phyloP scores from a whole-genome alignment of 805 yeast species.

The Lachancea nothofagi region DNA sequence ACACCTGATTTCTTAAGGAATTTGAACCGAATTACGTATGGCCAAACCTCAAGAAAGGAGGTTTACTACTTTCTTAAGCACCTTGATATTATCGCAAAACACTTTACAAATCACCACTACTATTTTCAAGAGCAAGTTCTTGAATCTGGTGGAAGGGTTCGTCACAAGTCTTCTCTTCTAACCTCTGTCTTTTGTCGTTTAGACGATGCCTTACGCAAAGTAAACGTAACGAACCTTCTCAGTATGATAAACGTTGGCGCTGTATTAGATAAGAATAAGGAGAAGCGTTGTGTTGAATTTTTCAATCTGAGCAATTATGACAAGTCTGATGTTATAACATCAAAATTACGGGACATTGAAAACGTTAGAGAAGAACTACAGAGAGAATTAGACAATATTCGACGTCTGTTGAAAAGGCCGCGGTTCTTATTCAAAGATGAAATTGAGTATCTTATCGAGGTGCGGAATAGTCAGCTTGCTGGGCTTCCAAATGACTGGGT shows the following conservation, averaged over 20 bases:
- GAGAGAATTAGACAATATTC: slow-evolving; percentile 46
- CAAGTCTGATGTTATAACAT: slow-evolving; percentile 38
- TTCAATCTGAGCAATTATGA: slow-evolving; percentile 36
- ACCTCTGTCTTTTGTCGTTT: slow-evolving; percentile 36
- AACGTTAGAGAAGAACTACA: slow-evolving; percentile 43
- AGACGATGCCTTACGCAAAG: slow-evolving; percentile 28
- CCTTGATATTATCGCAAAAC: slow-evolving; percentile 35
- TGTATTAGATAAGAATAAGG: slow-evolving; percentile 42
- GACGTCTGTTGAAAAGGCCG: slow-evolving; percentile 48
- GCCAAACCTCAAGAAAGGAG: slow-evolving; percentile 54
- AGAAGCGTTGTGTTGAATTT: slow-evolving; percentile 41
- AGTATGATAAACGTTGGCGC: slow-evolving; percentile 51
- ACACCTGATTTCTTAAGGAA: slow-evolving; percentile 56
- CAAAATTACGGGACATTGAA: slow-evolving; percentile 37
- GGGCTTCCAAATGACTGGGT: slow-evolving; percentile 71
- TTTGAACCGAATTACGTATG: slow-evolving; percentile 54
- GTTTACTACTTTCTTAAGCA: slow-evolving; percentile 48
- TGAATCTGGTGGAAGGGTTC: slow-evolving; percentile 13
- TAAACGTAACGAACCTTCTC: slow-evolving; percentile 36
- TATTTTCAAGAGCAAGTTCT: slow-evolving; percentile 28
- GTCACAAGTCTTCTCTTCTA: slow-evolving; percentile 33
- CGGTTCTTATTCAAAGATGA: slow-evolving; percentile 52
- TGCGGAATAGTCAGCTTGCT: slow-evolving; percentile 52
- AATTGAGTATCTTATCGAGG: slow-evolving; percentile 72
- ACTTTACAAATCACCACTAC: slow-evolving; percentile 28